Evolutionary conservation across 108 stramenopile genomes (phyloP).

Genomic region (Chaetoceros muelleri): DNA sequence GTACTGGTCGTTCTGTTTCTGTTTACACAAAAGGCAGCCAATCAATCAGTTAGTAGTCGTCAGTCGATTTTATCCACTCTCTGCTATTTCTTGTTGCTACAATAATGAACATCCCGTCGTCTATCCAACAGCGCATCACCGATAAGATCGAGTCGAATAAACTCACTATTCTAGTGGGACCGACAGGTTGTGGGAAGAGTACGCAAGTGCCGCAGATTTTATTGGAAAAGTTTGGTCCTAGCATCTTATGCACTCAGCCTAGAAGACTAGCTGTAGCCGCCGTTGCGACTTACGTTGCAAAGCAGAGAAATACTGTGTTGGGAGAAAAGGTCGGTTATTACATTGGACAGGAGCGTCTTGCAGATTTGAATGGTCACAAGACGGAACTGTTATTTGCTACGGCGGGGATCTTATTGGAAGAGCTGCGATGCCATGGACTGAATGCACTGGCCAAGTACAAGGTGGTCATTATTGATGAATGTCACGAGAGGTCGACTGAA

Average conservation of each 20-base stretch:
- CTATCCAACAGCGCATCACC: background rate
- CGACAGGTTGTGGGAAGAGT: conserved; percentile 30
- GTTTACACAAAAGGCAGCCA: too few species aligned
- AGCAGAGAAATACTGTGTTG: conserved; percentile 10
- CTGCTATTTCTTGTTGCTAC: too few species aligned
- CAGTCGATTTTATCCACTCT: too few species aligned
- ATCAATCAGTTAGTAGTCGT: too few species aligned
- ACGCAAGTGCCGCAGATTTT: conserved; percentile 24
- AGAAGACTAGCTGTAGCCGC: conserved; percentile 32
- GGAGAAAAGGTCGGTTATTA: conserved; percentile 40
- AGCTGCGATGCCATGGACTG: conserved; percentile 21
- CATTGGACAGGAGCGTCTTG: conserved; percentile 22
- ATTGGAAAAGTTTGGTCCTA: conserved; percentile 16
- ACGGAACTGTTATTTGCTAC: conserved; percentile 27
- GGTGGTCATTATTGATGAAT: conserved; percentile 34
- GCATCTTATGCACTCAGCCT: conserved; percentile 36
- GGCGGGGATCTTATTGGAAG: conserved; percentile 33
- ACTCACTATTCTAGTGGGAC: conserved; percentile 30
- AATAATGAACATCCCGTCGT: background rate
- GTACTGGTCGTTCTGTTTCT: too few species aligned
- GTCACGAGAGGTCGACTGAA: conserved; percentile 30
- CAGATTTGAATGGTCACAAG: background rate
- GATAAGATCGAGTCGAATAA: background rate
- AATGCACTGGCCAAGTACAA: conserved; percentile 26
- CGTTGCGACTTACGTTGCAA: conserved; percentile 24